Evolutionary conservation across 2,329 filamentous ascomycete species (phyloP).

Genomic region (Hortaea werneckii): DNA sequence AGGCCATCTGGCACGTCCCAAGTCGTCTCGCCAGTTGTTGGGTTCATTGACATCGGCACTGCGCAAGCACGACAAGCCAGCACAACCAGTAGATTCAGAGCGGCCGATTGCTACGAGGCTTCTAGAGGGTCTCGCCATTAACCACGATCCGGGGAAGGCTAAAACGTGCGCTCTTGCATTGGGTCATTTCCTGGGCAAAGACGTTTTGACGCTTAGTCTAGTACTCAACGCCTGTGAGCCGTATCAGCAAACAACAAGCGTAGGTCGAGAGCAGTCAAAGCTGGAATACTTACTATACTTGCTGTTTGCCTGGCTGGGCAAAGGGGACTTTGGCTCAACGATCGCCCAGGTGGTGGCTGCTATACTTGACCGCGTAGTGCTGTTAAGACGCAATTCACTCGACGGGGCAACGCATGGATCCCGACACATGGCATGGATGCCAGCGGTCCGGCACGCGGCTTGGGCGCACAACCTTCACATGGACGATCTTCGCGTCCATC

Average conservation of each 20-base stretch:
- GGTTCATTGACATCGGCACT: constrained; percentile 30
- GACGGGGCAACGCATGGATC: background rate
- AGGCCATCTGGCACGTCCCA: constrained; percentile 35
- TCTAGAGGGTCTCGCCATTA: constrained; percentile 3
- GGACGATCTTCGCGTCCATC: constrained; percentile 33
- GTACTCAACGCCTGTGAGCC: background rate
- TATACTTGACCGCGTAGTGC: constrained; percentile 22
- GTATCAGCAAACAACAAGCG: background rate
- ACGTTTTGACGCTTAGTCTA: constrained; percentile 35
- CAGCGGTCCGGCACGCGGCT: background rate
- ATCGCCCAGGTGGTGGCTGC: constrained; percentile 20
- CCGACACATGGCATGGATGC: constrained; percentile 11
- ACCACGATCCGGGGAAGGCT: background rate
- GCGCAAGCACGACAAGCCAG: constrained; percentile 10
- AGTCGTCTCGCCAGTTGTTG: constrained; percentile 38
- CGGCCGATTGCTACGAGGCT: background rate
- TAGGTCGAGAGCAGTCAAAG: background rate
- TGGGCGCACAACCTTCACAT: constrained; percentile 4
- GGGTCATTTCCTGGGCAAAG: constrained; percentile 55
- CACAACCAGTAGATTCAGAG: background rate
- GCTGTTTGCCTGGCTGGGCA: constrained; percentile 25
- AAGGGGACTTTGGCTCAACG: constrained; percentile 24
- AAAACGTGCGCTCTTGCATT: constrained; percentile 5
- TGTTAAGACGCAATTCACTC: constrained; percentile 1
- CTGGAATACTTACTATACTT: constrained; percentile 6